phyloP scores from a whole-genome alignment of 2,329 filamentous ascomycete genomes.

The Pezicula rhizophila region DNA sequence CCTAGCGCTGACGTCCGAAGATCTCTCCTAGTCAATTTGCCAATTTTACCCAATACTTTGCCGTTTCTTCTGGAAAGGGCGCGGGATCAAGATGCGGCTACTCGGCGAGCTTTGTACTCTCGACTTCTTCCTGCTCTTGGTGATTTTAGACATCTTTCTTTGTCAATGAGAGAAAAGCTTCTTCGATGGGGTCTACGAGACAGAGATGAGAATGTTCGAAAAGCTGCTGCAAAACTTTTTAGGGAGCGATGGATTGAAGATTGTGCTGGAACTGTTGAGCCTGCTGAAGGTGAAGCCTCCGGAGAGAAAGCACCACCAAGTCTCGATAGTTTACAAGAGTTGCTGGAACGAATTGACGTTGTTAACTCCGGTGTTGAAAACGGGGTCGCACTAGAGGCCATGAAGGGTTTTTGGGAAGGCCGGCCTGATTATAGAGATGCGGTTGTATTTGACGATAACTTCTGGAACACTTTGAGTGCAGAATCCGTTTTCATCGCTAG shows the following conservation, averaged over 20 bases:
- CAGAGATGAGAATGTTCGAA: constrained; percentile 87
- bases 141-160: constrained; percentile 87
- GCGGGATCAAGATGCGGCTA: constrained; percentile 79
- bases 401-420: constrained; percentile 94
- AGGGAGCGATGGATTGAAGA: constrained; percentile 97
- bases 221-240: constrained; percentile 85
- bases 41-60: constrained; percentile 73
- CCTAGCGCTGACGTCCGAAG: constrained; percentile 89
- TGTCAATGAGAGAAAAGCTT: constrained; percentile 92
- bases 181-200: constrained; percentile 92
- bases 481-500: constrained; percentile 87
- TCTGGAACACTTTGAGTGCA: constrained; percentile 75
- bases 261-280: constrained; percentile 64
- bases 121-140: constrained; percentile 80
- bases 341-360: constrained; percentile 90
- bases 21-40: constrained; percentile 84
- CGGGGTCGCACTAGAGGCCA: constrained; percentile 86
- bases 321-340: constrained; percentile 78
- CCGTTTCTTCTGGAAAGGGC: constrained; percentile 87
- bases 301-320: constrained; percentile 56
- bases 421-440: constrained; percentile 75
- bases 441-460: constrained; percentile 64
- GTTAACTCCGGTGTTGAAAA: constrained; percentile 84
- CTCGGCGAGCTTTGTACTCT: constrained; percentile 79
- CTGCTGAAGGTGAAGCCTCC: constrained; percentile 44